These are phyloP conservation scores for Lanmaoa rubissima DNA, from an alignment of 768 basidiomycete species.

Conservation along the genomic window DNA sequence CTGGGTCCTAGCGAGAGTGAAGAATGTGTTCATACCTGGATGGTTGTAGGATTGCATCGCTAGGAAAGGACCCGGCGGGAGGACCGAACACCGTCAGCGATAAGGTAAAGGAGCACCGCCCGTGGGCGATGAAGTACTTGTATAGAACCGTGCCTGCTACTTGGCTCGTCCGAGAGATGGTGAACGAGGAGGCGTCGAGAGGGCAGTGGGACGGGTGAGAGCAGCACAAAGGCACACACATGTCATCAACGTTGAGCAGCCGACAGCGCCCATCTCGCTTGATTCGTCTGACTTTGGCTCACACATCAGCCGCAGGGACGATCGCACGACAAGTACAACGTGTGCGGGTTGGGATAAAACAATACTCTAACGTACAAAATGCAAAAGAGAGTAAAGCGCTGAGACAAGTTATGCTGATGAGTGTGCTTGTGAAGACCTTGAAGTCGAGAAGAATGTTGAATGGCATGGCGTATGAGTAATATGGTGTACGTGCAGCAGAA, in stretches of 20 bases:
- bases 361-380: constrained; percentile 48
- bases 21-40: constrained; percentile 18
- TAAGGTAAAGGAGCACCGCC: not conserved
- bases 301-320: not conserved
- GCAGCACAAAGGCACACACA: constrained; percentile 1
- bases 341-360: constrained; percentile 13
- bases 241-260: not conserved
- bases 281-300: not conserved
- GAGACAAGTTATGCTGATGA: constrained; percentile 27
- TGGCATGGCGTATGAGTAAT: constrained; percentile 35
- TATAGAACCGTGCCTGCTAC: not conserved
- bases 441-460: constrained; percentile 25
- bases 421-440: constrained; percentile 27
- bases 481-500: constrained; percentile 32
- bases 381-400: constrained; percentile 30
- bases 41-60: constrained; percentile 34
- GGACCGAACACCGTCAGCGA: not conserved
- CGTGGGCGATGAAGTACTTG: constrained; percentile 1
- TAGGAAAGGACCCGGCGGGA: not conserved
- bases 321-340: constrained; percentile 14
- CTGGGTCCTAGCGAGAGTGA: not conserved
- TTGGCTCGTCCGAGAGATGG: not conserved
- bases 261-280: constrained; percentile 28
- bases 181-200: not conserved
- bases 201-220: not conserved